phyloP scores from a whole-genome alignment of 2,329 filamentous ascomycete species.

The Biscogniauxia sp. region DNA sequence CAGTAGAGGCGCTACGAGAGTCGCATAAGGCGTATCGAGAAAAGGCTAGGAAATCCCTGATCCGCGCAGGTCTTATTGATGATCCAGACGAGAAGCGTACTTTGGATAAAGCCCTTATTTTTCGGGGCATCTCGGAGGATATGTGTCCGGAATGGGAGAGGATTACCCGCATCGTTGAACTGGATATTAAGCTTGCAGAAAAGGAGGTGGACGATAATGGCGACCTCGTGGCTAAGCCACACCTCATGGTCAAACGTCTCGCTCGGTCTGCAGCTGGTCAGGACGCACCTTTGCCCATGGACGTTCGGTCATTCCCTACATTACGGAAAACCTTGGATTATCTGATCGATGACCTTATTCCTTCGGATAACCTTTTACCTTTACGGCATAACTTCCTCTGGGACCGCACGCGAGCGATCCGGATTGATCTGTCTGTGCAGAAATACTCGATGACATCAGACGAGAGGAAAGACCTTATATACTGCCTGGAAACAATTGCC shows the following conservation, averaged over 20 bases:
- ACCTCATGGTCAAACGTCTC: constrained; percentile 64
- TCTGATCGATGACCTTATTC: constrained; percentile 58
- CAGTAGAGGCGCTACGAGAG: constrained; percentile 55
- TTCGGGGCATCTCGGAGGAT: constrained; percentile 66
- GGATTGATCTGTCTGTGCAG: constrained; percentile 67
- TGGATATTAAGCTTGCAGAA: constrained; percentile 56
- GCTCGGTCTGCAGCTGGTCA: constrained; percentile 67
- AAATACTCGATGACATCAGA: constrained; percentile 53
- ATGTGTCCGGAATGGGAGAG: constrained; percentile 70
- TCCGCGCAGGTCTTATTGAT: constrained; percentile 60
- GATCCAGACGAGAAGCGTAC: constrained; percentile 62
- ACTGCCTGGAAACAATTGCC: constrained; percentile 64
- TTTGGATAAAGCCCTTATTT: constrained; percentile 62
- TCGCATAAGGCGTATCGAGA: constrained; percentile 56
- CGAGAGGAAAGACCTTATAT: constrained; percentile 58
- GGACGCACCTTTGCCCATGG: constrained; percentile 65
- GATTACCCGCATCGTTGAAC: constrained; percentile 60
- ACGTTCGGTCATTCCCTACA: constrained; percentile 60
- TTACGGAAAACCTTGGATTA: constrained; percentile 62
- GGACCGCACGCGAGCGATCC: constrained; percentile 66
- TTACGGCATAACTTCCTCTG: constrained; percentile 62
- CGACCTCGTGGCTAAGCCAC: constrained; percentile 45
- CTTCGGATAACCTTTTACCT: constrained; percentile 53
- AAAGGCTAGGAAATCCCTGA: constrained; percentile 55
- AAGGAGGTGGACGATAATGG: constrained; percentile 42